Evolutionary conservation across 805 yeast species (phyloP), one percentile per base, ranked within the genome.

Genomic region (Nakazawaea ambrosiae): DNA sequence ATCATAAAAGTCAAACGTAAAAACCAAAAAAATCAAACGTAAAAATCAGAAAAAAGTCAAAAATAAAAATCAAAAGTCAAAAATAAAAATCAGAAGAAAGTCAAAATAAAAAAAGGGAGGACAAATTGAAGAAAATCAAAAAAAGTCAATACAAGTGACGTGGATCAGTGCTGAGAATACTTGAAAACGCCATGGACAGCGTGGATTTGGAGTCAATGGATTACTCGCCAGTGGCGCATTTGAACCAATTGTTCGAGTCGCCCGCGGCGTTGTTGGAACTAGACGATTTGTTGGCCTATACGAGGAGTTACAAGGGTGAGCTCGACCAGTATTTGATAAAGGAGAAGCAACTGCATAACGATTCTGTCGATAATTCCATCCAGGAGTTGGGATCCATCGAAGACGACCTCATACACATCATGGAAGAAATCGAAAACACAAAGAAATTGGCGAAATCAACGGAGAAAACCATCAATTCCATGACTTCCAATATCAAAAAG

Each of bases 401-500:
- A 37, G 38, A 42, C 28, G 66, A 74, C 33, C 57, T 77, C 33
- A 49, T 52, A 2, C 43, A 49, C 4, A 56, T 80, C 27, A 58
- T 75, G 14, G 41, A 51, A 0, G 66, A 72, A 33, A 72, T 79
- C 37, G 56, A 62, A 15, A 58, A 59, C 6, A 71, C 81, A 31
- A 68, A 73, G 44, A 37, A 46, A 5, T 58, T 72, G 32, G 75
- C 89, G 1, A 48, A 51, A 6, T 48, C 58, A 4, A 82, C 94
- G 0, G 87, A 81, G 42, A 43, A 57, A 4, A 68, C 77, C 3
- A 85, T 88, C 39, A 66, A 79, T 10, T 57, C 53, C 3, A 81
- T 87, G 73, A 90, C 97, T 0, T 66, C 74, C 4, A 81, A 80
- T 27, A 88, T 92, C 44, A 82, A 86, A 47, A 62, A 69, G 17